These are phyloP conservation scores for Symmetrospora coprosmae DNA, from an alignment of 768 basidiomycete genomes.

Conservation along the genomic window DNA sequence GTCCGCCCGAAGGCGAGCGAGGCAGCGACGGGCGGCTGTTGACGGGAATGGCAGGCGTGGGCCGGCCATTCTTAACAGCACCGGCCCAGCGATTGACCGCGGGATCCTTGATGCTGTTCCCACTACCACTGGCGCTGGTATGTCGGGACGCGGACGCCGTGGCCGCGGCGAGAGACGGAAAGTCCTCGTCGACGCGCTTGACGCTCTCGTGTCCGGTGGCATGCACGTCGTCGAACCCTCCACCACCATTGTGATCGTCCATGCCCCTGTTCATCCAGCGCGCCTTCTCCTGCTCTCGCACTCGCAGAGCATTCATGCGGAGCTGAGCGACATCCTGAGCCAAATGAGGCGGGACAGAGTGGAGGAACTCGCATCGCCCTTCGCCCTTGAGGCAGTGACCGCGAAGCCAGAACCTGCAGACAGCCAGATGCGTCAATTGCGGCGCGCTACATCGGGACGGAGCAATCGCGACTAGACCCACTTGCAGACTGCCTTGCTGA, in stretches of 20 bases:
- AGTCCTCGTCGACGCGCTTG: constrained; percentile 31
- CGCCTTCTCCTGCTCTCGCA: constrained; percentile 26
- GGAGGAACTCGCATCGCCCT: constrained; percentile 77
- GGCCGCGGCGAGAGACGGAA: constrained; percentile 34
- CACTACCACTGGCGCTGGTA: constrained; percentile 23
- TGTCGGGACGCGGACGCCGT: constrained; percentile 34
- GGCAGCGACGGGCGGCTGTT: background rate
- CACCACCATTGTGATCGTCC: constrained; percentile 10
- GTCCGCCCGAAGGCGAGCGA: constrained; percentile 39
- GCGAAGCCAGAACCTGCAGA: constrained; percentile 94
- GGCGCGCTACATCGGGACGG: background rate
- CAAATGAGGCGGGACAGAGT: constrained; percentile 35
- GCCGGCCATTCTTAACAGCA: constrained; percentile 60
- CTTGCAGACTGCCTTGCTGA: constrained; percentile 45
- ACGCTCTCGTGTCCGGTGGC: constrained; percentile 33
- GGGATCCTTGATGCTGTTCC: constrained; percentile 52
- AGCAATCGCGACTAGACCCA: constrained; percentile 37
- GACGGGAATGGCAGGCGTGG: constrained; percentile 23
- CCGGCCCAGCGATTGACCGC: constrained; percentile 77
- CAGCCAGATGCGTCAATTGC: background rate
- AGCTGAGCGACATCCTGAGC: constrained; percentile 29
- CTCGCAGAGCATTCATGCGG: constrained; percentile 22
- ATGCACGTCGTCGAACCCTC: constrained; percentile 38
- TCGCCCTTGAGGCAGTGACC: constrained; percentile 86
- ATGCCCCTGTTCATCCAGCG: constrained; percentile 38